These are phyloP conservation scores for Podospora sp. DNA, from an alignment of 495 filamentous ascomycete genomes.

Conservation along the genomic window DNA sequence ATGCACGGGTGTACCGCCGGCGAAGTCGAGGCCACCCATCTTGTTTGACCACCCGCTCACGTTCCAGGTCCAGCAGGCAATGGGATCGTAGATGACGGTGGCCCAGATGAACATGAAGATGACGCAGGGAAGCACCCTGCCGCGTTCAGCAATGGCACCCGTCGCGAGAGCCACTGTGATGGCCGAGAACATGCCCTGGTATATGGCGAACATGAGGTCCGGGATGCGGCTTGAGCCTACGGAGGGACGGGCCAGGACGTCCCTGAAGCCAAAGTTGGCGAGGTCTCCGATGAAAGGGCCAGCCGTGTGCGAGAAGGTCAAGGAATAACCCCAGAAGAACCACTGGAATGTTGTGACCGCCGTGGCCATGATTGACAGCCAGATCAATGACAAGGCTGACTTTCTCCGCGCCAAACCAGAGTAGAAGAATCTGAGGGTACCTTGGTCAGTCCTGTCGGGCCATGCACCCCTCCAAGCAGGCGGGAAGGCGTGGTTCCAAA, in stretches of 20 bases:
- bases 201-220: constrained; percentile 88
- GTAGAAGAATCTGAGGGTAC: constrained; percentile 77
- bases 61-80: constrained; percentile 99
- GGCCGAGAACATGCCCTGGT: constrained; percentile 94
- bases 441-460: neutral
- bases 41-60: constrained; percentile 75
- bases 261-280: constrained; percentile 79
- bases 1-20: constrained; percentile 92
- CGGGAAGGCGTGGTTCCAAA: neutral
- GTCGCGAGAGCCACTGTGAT: constrained; percentile 93
- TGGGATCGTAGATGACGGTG: constrained; percentile 91
- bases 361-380: constrained; percentile 90
- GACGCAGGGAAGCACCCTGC: constrained; percentile 90
- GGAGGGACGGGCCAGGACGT: constrained; percentile 75
- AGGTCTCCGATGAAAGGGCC: constrained; percentile 82
- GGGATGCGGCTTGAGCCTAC: constrained; percentile 77
- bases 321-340: constrained; percentile 98
- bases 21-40: constrained; percentile 88
- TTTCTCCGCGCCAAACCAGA: constrained; percentile 92
- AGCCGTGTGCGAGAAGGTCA: constrained; percentile 87
- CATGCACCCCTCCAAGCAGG: constrained; percentile 8
- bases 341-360: constrained; percentile 92
- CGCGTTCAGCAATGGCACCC: constrained; percentile 88
- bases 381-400: constrained; percentile 89
- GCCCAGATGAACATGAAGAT: constrained; percentile 97